phyloP scores from a whole-genome alignment of 106 monocot species.

The Acorus gramineus region DNA sequence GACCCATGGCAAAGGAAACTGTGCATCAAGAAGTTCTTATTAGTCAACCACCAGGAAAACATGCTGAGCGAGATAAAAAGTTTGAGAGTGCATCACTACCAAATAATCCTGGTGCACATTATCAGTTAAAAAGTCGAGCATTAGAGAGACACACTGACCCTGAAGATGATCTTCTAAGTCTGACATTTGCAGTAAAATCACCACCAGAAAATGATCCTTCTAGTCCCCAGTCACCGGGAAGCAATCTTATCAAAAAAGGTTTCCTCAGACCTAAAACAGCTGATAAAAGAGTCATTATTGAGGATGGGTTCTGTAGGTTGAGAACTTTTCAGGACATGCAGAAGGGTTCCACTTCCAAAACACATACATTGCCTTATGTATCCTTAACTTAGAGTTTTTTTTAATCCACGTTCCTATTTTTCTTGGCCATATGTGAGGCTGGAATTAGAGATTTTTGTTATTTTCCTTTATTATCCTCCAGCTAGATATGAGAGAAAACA shows the following conservation, averaged over 20 bases:
- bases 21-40: constrained; percentile 5
- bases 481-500: background rate
- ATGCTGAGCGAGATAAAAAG: constrained; percentile 9
- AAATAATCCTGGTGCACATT: constrained; percentile 6
- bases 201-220: constrained; percentile 8
- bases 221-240: background rate
- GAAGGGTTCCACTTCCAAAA: constrained; percentile 21
- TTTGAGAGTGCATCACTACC: constrained; percentile 11
- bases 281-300: background rate
- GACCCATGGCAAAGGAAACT: constrained; percentile 6
- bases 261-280: constrained; percentile 8
- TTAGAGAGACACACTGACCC: constrained; percentile 4
- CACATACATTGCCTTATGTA: constrained; percentile 40
- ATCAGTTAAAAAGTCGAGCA: constrained; percentile 12
- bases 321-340: constrained; percentile 17
- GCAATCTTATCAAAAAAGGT: constrained; percentile 13
- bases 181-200: constrained; percentile 48
- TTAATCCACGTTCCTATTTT: background rate
- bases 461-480: too few species aligned
- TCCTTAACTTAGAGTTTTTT: constrained; percentile 28
- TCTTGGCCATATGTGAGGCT: constrained; percentile 38
- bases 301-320: background rate
- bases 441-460: constrained; percentile 1
- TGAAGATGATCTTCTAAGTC: constrained; percentile 42
- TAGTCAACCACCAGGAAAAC: constrained; percentile 5